Base-by-base conservation (phyloP, 2,329 filamentous ascomycete species). In the Cladosporium sp. region DNA sequence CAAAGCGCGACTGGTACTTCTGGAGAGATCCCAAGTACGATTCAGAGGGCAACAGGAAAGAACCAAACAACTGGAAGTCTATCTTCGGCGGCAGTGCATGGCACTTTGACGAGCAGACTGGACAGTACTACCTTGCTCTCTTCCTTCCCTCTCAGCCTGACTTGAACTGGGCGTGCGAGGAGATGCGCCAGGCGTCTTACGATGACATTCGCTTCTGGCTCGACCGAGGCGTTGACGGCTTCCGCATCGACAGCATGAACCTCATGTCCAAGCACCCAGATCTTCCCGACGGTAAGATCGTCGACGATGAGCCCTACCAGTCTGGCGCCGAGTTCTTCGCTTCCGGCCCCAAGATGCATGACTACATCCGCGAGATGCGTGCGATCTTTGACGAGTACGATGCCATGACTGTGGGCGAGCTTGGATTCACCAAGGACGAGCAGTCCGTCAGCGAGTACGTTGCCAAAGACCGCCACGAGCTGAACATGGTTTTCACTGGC, bases 111-210 rank as follows among this genome's bases (percentile, higher is more conserved):
- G 87, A 91, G 70, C 75, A 78, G n/a, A 92, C 90, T 0, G 82
- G 84, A 58, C 89, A 93, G 77, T 93, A 92, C 76, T 93, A 92
- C 72, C 85, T 93, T 0, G 88, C 90, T 68, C 83, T 95, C 12
- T 96, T 92, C 76, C 87, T 89, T 7, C 85, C 85, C 5, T 87
- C 91, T 69, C 92, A 94, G 75, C 92, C 92, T 0, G 92, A 95
- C 71, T 82, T 95, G n/a, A 95, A 95, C 78, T 95, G 91, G 91
- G 90, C 93, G 73, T 90, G 89, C 66, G 82, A 83, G 0, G 86
- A 85, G 11, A 86, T 90, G 0, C 85, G 91, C 18, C 80, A 86
- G 55, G 91, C 90, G 1, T 87, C 93, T 7, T 90, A 92, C 75
- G 83, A 89, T 38, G 84, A 86, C 18, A 68, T 76, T 15, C 68